Conservation (phyloP, 768 basidiomycete genomes). For the Clavulina sp. region DNA sequence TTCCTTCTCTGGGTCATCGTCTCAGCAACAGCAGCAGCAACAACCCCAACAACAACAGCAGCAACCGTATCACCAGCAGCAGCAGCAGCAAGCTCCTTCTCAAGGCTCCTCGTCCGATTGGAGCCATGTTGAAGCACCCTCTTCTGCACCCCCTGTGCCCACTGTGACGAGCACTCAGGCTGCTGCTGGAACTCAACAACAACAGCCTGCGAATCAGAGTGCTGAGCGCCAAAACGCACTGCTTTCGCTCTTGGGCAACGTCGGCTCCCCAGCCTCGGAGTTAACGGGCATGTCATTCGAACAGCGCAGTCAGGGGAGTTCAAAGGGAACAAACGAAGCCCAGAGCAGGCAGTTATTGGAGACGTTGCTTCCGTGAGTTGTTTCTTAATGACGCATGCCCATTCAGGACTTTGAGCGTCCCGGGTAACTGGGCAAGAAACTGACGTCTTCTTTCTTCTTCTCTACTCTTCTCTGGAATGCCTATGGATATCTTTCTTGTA, state of each 20-base stretch:
- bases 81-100: conserved; percentile 24
- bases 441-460: conserved; percentile 15
- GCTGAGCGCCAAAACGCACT: conserved; percentile 61
- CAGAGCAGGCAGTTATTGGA: conserved; percentile 64
- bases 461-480: too few species aligned
- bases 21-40: conserved; percentile 29
- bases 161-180: conserved; percentile 10
- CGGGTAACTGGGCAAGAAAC: conserved; percentile 15
- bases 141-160: conserved; percentile 16
- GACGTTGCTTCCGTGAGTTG: conserved; percentile 27
- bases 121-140: conserved; percentile 24
- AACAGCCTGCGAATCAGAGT: conserved; percentile 12
- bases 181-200: conserved; percentile 21
- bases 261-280: conserved; percentile 22
- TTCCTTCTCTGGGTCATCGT: too few species aligned
- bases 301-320: conserved; percentile 27
- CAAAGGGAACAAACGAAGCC: conserved; percentile 37
- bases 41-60: conserved; percentile 23
- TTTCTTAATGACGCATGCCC: conserved; percentile 6
- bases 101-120: conserved; percentile 27
- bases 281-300: conserved; percentile 13
- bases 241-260: conserved; percentile 46
- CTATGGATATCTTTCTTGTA: too few species aligned
- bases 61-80: conserved; percentile 17
- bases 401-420: conserved; percentile 14